Percentiles rank a stretch among this genome's conserved stretches.
These are phyloP conservation scores for Boletellus sp. DNA, from an alignment of 768 basidiomycete species.

Conservation along the genomic window DNA sequence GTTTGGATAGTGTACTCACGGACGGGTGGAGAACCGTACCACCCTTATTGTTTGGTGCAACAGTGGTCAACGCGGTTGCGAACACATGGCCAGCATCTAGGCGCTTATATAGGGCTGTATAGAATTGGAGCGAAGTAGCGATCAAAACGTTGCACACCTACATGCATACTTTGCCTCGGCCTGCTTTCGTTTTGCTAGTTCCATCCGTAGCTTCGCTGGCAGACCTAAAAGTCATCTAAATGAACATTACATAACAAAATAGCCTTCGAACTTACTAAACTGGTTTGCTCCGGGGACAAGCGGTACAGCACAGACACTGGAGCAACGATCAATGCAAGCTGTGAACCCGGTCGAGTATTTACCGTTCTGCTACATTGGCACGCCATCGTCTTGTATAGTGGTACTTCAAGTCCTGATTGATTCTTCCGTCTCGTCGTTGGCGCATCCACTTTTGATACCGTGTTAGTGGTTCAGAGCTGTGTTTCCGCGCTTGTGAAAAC, in stretches of 20 bases:
- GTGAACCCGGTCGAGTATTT: slow-evolving; percentile 13
- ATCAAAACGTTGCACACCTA: slow-evolving; percentile 10
- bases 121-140: slow-evolving; percentile 3
- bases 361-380: slow-evolving; percentile 49
- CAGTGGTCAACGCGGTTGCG: slow-evolving; percentile 59
- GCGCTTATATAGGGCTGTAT: slow-evolving; percentile 53
- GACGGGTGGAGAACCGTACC: slow-evolving; percentile 43
- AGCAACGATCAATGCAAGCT: neutral
- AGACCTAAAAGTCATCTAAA: slow-evolving; percentile 34
- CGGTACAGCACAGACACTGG: slow-evolving; percentile 54
- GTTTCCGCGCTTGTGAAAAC: slow-evolving; percentile 41
- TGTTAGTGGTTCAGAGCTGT: slow-evolving; percentile 42
- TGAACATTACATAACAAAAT: neutral
- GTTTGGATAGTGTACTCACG: slow-evolving; percentile 26
- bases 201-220: slow-evolving; percentile 38
- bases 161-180: slow-evolving; percentile 28
- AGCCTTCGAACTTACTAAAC: slow-evolving; percentile 35
- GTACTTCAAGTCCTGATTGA: slow-evolving; percentile 38
- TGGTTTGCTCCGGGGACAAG: slow-evolving; percentile 49
- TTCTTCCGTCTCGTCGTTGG: slow-evolving; percentile 11
- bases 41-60: slow-evolving; percentile 50
- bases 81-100: slow-evolving; percentile 52
- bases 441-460: slow-evolving; percentile 43
- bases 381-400: slow-evolving; percentile 54
- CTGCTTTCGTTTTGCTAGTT: slow-evolving; percentile 29